Percentiles rank a stretch among this genome's conserved stretches.
phyloP scores from a whole-genome alignment of 805 yeast species.

The Zygoascus tannicola region DNA sequence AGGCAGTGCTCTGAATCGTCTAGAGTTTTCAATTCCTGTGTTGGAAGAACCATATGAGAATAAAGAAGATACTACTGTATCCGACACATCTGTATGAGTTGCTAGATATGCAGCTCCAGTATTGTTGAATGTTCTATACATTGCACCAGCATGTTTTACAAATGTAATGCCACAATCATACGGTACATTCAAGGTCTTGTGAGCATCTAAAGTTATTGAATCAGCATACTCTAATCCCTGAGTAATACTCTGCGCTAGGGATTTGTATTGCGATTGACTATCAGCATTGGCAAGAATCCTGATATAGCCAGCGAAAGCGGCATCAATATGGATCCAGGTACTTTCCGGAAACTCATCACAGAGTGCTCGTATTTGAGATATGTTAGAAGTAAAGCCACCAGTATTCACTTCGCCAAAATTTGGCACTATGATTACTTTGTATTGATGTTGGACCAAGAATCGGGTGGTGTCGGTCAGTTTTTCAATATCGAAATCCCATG shows the following conservation, averaged over 20 bases:
- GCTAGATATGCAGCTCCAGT: constrained; percentile 18
- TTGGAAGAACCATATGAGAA: constrained; percentile 10
- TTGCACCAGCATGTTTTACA: constrained; percentile 4
- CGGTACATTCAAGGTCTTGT: constrained; percentile 21
- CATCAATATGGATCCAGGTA: constrained; percentile 22
- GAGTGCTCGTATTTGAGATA: constrained; percentile 10
- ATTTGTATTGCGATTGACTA: constrained; percentile 5
- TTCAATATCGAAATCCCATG: constrained; percentile 16
- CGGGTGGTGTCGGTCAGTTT: constrained; percentile 7
- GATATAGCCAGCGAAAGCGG: constrained; percentile 18
- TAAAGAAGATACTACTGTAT: neutral
- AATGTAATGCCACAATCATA: constrained; percentile 20
- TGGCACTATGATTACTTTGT: constrained; percentile 13
- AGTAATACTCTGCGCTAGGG: constrained; percentile 8
- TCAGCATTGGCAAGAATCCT: constrained; percentile 7
- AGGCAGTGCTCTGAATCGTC: constrained; percentile 19
- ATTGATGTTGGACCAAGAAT: neutral
- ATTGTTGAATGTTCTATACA: constrained; percentile 14
- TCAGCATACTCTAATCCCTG: constrained; percentile 19
- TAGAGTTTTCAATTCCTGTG: constrained; percentile 18
- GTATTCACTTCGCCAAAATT: constrained; percentile 21
- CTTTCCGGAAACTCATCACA: constrained; percentile 16
- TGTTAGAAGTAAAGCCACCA: constrained; percentile 15
- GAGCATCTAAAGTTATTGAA: constrained; percentile 19
- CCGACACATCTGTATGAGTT: neutral